phyloP scores from a whole-genome alignment of 805 yeast genomes.

The Metschnikowia peoriensis region DNA sequence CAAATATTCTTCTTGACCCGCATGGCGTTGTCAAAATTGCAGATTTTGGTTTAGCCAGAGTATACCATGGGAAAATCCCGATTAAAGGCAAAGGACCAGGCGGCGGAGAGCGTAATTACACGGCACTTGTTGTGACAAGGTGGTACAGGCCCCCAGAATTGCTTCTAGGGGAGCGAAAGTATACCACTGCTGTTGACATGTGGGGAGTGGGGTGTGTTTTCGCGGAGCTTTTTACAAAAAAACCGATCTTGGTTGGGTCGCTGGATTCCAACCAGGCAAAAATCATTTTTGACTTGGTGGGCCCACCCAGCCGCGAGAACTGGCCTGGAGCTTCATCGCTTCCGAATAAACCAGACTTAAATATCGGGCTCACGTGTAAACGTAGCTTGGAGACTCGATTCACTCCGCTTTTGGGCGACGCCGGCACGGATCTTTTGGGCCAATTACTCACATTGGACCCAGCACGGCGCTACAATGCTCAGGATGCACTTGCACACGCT shows the following conservation, averaged over 20 bases:
- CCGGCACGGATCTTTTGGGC: constrained; percentile 55
- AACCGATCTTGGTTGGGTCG: constrained; percentile 82
- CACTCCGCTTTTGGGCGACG: constrained; percentile 36
- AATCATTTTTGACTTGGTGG: constrained; percentile 74
- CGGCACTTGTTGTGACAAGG: constrained; percentile 81
- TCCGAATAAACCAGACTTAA: constrained; percentile 52
- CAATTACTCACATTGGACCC: constrained; percentile 73
- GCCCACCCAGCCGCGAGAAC: constrained; percentile 62
- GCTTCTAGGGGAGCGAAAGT: constrained; percentile 76
- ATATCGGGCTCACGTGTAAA: constrained; percentile 43
- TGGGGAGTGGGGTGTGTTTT: constrained; percentile 98
- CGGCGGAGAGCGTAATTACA: constrained; percentile 52
- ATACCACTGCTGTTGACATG: constrained; percentile 93
- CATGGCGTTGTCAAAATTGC: constrained; percentile 84
- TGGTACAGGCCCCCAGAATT: constrained; percentile 98
- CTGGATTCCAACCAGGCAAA: constrained; percentile 88
- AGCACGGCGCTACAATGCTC: constrained; percentile 68
- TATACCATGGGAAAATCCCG: constrained; percentile 63
- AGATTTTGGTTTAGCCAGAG: constrained; percentile 91
- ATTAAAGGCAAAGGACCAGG: constrained; percentile 52
- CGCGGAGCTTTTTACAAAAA: constrained; percentile 80
- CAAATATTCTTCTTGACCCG: constrained; percentile 81
- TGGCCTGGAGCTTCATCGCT: constrained; percentile 63
- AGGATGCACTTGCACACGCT: constrained; percentile 66
- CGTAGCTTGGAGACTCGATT: constrained; percentile 53